These are phyloP conservation scores for Beauveria asiatica DNA, from an alignment of 2,329 filamentous ascomycete species.

Conservation along the genomic window DNA sequence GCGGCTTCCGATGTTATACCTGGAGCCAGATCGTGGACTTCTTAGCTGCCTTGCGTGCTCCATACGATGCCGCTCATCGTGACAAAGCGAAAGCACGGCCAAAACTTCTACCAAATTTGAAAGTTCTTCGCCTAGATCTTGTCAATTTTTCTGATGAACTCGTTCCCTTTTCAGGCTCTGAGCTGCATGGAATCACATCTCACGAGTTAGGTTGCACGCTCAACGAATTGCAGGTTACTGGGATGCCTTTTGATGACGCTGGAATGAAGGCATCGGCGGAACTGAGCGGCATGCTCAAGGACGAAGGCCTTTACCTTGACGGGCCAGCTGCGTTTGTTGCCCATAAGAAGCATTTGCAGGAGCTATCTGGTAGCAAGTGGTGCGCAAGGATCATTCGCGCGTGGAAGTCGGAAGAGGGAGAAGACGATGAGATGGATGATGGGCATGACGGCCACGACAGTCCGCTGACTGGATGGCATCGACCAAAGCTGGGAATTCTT, in stretches of 20 bases:
- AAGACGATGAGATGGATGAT: slow-evolving; percentile 18
- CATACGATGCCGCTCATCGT: slow-evolving; percentile 34
- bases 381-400: slow-evolving; percentile 38
- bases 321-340: slow-evolving; percentile 36
- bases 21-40: slow-evolving; percentile 48
- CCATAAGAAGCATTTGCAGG: slow-evolving; percentile 29
- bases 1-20: slow-evolving; percentile 45
- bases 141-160: slow-evolving; percentile 44
- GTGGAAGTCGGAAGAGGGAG: slow-evolving; percentile 25
- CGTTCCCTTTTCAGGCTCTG: slow-evolving; percentile 35
- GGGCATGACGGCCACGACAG: slow-evolving; percentile 18
- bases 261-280: slow-evolving; percentile 39
- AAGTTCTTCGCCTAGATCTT: slow-evolving; percentile 42
- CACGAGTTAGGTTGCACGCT: slow-evolving; percentile 45
- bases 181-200: slow-evolving; percentile 43
- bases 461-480: slow-evolving; percentile 17
- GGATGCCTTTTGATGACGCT: slow-evolving; percentile 40
- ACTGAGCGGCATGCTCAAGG: slow-evolving; percentile 42
- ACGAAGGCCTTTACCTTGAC: slow-evolving; percentile 44
- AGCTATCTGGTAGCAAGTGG: slow-evolving; percentile 31
- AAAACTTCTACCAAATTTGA: slow-evolving; percentile 38
- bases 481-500: slow-evolving; percentile 25
- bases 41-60: slow-evolving; percentile 40
- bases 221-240: slow-evolving; percentile 45
- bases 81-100: slow-evolving; percentile 28